Base-by-base conservation (phyloP, 2,329 filamentous ascomycete species). In the Fusarium miscanthi region DNA sequence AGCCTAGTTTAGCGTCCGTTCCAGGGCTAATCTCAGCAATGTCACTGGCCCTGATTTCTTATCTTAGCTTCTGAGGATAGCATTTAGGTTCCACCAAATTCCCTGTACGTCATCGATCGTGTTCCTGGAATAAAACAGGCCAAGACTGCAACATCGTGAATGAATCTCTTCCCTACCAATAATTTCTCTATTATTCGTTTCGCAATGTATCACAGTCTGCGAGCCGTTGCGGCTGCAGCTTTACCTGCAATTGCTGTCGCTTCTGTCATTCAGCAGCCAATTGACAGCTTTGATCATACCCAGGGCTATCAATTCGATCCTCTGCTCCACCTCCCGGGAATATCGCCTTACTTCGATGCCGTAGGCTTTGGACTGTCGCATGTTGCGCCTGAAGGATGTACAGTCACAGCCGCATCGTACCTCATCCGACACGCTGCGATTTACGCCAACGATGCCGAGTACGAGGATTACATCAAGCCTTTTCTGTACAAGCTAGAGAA, bases 281-380 rank as follows among this genome's bases (percentile, higher is more conserved):
- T 76, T 30, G 30, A 67, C 13, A 21, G 38, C 21, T 67, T 66
- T 14, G 74, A 76, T 35, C 74, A 76, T 31, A 67, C 59, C 5
- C 74, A 76, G 25, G 74, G 74, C 40, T 76, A 76, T 14, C 67
- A 63, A 42, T 76, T 76, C 46, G 74, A 76, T 37, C 72, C 74
- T 8, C 74, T 76, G 17, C 57, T 74, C 3, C 74, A 76, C 16
- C 72, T 76, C 6, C 74, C 74, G 0, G 74, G 74, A 6, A 76
- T 75, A 56, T 76, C 74, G n/a, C 74, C 74, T 4, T 76, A 76
- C 33, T 76, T 76, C 19, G 74, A 76, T 40, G 74, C 74, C 2
- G 70, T 76, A 16, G 74, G 74, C 3, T 76, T 76, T 37, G 74
- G 74, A 3, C 51, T 76, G 3, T 60, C 57, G 11, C 74, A 76